phyloP scores from a whole-genome alignment of 768 basidiomycete species.

The Lentinula boryana region DNA sequence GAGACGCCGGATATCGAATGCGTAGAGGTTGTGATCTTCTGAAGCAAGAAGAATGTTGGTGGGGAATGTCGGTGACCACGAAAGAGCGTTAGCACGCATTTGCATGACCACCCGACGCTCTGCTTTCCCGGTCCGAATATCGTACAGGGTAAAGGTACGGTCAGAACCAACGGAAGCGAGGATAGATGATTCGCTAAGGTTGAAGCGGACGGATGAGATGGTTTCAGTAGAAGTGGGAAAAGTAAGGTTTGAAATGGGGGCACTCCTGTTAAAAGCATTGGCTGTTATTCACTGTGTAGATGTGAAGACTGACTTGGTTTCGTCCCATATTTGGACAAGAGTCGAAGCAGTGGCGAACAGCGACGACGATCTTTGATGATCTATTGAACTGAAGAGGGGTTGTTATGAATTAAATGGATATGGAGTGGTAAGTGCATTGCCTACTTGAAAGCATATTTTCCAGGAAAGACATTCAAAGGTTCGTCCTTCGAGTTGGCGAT shows the following conservation, averaged over 20 bases:
- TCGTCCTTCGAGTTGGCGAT: slow-evolving; percentile 20
- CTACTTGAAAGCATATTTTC: slow-evolving; percentile 90
- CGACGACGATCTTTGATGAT: slow-evolving; percentile 87
- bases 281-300: background rate
- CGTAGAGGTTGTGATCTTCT: slow-evolving; percentile 97
- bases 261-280: slow-evolving; percentile 45
- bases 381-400: slow-evolving; percentile 62
- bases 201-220: slow-evolving; percentile 84
- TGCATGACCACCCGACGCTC: slow-evolving; percentile 89
- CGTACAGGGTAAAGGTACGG: slow-evolving; percentile 92
- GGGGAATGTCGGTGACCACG: slow-evolving; percentile 96
- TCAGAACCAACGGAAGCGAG: slow-evolving; percentile 95
- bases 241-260: slow-evolving; percentile 80
- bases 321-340: slow-evolving; percentile 96
- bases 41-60: slow-evolving; percentile 91
- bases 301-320: slow-evolving; percentile 66
- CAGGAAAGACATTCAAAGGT: slow-evolving; percentile 75
- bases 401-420: background rate
- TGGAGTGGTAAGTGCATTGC: slow-evolving; percentile 14
- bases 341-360: slow-evolving; percentile 93
- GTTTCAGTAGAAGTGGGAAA: slow-evolving; percentile 88
- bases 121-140: slow-evolving; percentile 94
- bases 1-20: slow-evolving; percentile 90
- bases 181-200: slow-evolving; percentile 88
- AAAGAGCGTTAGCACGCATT: slow-evolving; percentile 85